Evolutionary conservation across 495 filamentous ascomycete genomes (phyloP), one percentile per base, ranked within the genome.

Genomic region (Aspergillus biplanus): DNA sequence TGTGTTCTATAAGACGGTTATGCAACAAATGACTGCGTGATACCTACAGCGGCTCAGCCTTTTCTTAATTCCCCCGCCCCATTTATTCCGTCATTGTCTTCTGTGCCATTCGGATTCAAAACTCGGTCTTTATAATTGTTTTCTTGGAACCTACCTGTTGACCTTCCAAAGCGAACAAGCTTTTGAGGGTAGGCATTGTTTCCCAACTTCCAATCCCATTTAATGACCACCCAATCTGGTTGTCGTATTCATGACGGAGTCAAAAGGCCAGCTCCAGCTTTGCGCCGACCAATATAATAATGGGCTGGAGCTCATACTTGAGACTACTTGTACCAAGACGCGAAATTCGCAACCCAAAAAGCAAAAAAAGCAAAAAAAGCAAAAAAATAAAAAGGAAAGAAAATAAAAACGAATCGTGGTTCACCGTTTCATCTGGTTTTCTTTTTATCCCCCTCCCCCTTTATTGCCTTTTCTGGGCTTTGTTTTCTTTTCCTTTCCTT

Each of bases 1-100:
- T 18, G 11, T 16, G 7, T 63, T 31, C 33, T 18, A 5, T 11
- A 44, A 46, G 57, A 63, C 53, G 53, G 21, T 49, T 52, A 11
- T 61, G 60, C 60, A 67, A 60, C 32, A 37, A 27, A 48, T 47
- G 53, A 56, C 56, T 65, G 68, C 59, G 52, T 61, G 57, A 54
- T 56, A 16, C 35, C 61, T 61, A 58, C 58, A 60, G 62, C 21
- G 21, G 21, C 16, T 52, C 61, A 63, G 47, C 61, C 15, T 44
- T 44, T 44, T 11, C n/a, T 44, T 39, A 39, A 2, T 12, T 44
- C n/a, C 39, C 16, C 21, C 47, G 33, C 31, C 31, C 39, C 42
- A 42, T 44, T 58, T 12, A 35, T 52, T 58, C 21, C 21, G 21
- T 27, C 21, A 27, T 52, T 47, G 21, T 53, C 44, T 37, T n/a